Evolutionary conservation across 345 rosid genomes (phyloP).

Genomic region (Murraya paniculata): DNA sequence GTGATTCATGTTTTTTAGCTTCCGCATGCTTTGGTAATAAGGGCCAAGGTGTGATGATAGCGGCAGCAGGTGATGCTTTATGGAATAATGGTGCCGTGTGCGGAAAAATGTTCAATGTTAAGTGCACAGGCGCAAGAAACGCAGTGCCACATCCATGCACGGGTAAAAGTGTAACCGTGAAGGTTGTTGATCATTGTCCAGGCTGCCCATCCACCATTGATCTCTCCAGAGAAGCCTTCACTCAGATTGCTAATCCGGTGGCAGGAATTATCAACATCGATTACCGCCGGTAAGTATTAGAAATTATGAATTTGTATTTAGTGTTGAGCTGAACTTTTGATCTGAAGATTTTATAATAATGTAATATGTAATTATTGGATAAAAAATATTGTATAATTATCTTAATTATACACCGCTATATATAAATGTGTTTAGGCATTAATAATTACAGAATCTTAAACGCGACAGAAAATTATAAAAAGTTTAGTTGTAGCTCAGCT

Average conservation of each 20-base stretch:
- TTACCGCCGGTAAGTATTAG: slow-evolving; percentile 21
- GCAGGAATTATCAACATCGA: slow-evolving; percentile 28
- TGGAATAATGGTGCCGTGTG: slow-evolving; percentile 24
- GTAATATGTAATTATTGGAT: too few relatives aligned
- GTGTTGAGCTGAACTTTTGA: too few relatives aligned
- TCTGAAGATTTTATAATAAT: too few relatives aligned
- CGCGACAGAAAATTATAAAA: too few relatives aligned
- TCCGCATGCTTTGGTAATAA: slow-evolving; percentile 20
- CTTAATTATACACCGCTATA: too few relatives aligned
- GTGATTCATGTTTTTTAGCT: background rate
- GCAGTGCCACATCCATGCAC: background rate
- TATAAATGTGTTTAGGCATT: too few relatives aligned
- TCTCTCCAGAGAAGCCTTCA: slow-evolving; percentile 32
- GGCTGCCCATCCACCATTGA: slow-evolving; percentile 23
- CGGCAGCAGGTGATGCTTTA: slow-evolving; percentile 22
- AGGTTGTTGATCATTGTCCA: background rate
- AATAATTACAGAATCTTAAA: too few relatives aligned
- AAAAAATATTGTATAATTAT: too few relatives aligned
- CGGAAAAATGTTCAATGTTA: background rate
- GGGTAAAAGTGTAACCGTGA: background rate
- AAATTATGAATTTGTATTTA: too few relatives aligned
- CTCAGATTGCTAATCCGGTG: slow-evolving; percentile 18
- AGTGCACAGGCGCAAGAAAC: background rate
- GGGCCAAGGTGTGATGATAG: slow-evolving; percentile 16
- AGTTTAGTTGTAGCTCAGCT: too few relatives aligned